Conservation (phyloP, 2,329 filamentous ascomycete species). For the Fusarium sacchari region DNA sequence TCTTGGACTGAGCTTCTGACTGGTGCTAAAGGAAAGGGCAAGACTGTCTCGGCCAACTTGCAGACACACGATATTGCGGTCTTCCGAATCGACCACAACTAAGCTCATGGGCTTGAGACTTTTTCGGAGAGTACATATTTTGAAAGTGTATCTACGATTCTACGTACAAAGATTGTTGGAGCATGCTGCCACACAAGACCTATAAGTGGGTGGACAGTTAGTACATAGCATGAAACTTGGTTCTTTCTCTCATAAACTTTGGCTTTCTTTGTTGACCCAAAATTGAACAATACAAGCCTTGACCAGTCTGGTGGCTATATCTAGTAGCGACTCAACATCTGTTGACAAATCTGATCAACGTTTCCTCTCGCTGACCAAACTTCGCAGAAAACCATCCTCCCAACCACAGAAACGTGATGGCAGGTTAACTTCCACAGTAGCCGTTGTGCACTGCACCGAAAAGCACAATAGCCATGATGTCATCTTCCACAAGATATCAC, state of each 20-base stretch:
- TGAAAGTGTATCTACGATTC: neutral
- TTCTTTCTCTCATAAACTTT: too few species aligned
- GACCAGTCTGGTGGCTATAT: neutral
- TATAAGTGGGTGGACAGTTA: neutral
- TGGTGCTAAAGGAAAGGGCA: conserved; percentile 18
- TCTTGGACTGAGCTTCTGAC: conserved; percentile 21
- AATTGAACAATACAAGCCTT: neutral
- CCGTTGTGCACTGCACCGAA: too few species aligned
- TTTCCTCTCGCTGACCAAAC: neutral
- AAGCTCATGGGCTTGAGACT: neutral
- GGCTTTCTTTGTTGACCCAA: neutral
- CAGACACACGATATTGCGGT: conserved; percentile 17
- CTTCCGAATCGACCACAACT: conserved; percentile 13
- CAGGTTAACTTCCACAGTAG: accelerated
- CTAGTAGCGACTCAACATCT: neutral
- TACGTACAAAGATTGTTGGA: neutral
- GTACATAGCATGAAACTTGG: neutral
- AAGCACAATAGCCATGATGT: too few species aligned
- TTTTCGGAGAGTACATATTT: neutral
- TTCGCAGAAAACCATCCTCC: too few species aligned
- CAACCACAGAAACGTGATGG: accelerated
- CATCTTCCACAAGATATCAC: neutral
- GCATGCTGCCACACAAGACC: neutral
- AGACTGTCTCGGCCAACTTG: conserved; percentile 10
- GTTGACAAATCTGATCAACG: neutral